Base-by-base conservation (phyloP, 192 early-diverging fungal species). In the Coemansia brasiliensis region DNA sequence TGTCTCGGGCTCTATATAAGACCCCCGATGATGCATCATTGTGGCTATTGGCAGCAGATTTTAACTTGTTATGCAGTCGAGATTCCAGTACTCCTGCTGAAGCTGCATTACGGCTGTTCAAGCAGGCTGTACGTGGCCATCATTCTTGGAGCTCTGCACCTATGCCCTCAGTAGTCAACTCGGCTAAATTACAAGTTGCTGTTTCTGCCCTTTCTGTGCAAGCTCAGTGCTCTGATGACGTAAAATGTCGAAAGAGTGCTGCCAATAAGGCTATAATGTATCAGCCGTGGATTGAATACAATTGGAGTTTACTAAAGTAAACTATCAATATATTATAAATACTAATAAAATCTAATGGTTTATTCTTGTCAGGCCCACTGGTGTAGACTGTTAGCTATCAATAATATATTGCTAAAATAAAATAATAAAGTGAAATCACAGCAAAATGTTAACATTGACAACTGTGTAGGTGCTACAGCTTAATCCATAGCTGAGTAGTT, bases 181-280 rank as follows among this genome's bases (percentile, higher is more conserved):
- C 70, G 32, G 62, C 54, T 0, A 39, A 41, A 48, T 54, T 77
- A 29, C 55, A 22, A 1, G 52, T 64, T 5, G 59, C 42, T 2
- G 59, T 56, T 10, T 57, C 52, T 26, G 48, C 40, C 5, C 39
- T 57, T 13, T 48, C 39, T 13, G 38, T 55, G 7, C 61, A 51
- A 15, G 59, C 59, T 5, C 25, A 56, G 39, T 26, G 32, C 16
- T 25, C 46, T 17, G 67, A 15, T 4, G 17, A 32, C 18, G 9
- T 2, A 3, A 21, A n/a, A 11, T 42, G n/a, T 3, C 59, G 59
- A 7, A 52, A 48, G n/a, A 16, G 55, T 5, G 75, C 75, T 5
- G 75, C 65, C 29, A 49, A 51, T 15, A 46, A 57, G 18, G 68
- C 75, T 1, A 62, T 79, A 11, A 59, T 64, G 41, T 69, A 72